Evolutionary conservation across 768 basidiomycete genomes (phyloP), one percentile per base, ranked within the genome.

Genomic region (Psilocybe subaeruginosa): DNA sequence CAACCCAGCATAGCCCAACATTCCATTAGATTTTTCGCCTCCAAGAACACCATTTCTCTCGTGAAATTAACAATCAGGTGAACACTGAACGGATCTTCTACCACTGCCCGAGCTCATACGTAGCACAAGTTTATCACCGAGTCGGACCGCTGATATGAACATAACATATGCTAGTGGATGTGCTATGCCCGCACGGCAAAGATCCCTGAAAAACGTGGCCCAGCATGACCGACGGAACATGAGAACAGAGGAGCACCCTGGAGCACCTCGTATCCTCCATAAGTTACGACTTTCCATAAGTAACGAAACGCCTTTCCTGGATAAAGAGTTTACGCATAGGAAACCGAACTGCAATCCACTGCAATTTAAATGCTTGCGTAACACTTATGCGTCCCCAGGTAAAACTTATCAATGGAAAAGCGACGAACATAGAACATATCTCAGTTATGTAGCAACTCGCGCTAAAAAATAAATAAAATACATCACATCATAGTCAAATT

Each of bases 151-250:
- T 43, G 33, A 11, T 35, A 43, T 43, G 41, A 43, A n/a, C 41
- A 43, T 14, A 43, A 43, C 41, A 43, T 43, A 43, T 43, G 41
- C 41, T 43, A 12, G 8, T 12, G 41, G 23, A 23, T 23, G 23
- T 23, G 23, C 23, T 43, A 43, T 43, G n/a, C 41, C 41, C 41
- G 41, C 41, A 43, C 11, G 41, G 41, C 41, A 12, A 43, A 43
- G 41, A 8, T 43, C 41, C 37, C 41, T 43, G 41, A 43, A 43
- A 43, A 43, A 43, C 41, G 41, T 43, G 41, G 41, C n/a, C 41
- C 14, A 35, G 37, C 54, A 45, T 56, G 54, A 45, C 54, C 43
- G 54, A 43, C 54, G 54, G 54, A 58, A 58, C 47, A 58, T 58
- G 47, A 49, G 29, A 58, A 47, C 30, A 56, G 46, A 43, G 30